These are phyloP conservation scores for Diaporthe sp. DNA, from an alignment of 2,329 filamentous ascomycete species.

Conservation along the genomic window DNA sequence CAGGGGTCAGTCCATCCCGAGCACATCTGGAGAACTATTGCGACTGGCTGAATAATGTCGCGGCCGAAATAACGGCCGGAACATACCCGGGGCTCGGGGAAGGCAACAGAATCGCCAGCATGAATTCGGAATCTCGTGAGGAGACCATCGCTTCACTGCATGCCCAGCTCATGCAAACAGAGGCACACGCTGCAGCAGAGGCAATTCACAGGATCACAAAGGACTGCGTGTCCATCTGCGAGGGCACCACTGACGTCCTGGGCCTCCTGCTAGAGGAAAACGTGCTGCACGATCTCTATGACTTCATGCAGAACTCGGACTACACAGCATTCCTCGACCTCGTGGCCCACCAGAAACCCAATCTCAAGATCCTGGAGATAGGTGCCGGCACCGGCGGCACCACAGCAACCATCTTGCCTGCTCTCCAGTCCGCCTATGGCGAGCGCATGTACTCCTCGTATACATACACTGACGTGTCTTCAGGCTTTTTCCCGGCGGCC, in stretches of 20 bases:
- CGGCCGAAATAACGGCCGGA: not conserved
- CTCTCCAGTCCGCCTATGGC: conserved; percentile 10
- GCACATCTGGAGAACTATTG: not conserved
- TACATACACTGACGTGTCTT: conserved; percentile 38
- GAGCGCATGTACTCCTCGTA: conserved; percentile 33
- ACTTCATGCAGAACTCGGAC: conserved; percentile 17
- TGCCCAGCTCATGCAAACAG: not conserved
- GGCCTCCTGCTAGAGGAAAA: conserved; percentile 13
- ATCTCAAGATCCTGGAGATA: conserved; percentile 49
- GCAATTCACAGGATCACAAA: not conserved
- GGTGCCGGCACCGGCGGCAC: conserved; percentile 48
- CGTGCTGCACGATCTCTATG: conserved; percentile 19
- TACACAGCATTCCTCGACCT: not conserved
- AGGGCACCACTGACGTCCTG: not conserved
- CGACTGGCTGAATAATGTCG: not conserved
- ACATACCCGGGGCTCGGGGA: not conserved
- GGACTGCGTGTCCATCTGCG: not conserved
- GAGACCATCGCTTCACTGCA: not conserved
- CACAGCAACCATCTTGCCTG: conserved; percentile 39
- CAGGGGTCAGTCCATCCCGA: not conserved
- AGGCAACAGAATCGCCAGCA: not conserved
- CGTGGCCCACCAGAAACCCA: conserved; percentile 44
- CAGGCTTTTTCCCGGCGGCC: conserved; percentile 37
- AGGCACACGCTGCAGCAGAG: not conserved
- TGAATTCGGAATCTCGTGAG: not conserved